Conservation (phyloP, 768 basidiomycete genomes). For the Pulveroboletus sp. region DNA sequence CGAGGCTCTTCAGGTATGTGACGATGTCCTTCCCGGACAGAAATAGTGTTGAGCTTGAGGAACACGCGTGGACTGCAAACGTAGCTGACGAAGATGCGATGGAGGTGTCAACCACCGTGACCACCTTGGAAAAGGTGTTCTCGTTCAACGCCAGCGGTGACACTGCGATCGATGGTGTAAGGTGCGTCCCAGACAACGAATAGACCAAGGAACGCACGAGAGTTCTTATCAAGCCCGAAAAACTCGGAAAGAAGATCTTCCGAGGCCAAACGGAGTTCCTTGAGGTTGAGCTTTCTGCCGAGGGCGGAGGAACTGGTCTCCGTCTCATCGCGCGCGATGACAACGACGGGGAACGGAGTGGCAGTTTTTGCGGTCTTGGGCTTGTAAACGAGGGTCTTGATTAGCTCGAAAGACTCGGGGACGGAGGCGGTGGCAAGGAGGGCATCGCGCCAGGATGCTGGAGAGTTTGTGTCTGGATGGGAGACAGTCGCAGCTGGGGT, state of each 20-base stretch:
- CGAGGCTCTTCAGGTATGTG: constrained; percentile 65
- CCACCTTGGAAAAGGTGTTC: constrained; percentile 61
- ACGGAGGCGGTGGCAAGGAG: constrained; percentile 48
- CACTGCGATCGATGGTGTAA: constrained; percentile 42
- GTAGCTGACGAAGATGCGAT: constrained; percentile 59
- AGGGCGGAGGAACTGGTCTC: constrained; percentile 75
- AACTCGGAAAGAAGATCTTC: constrained; percentile 85
- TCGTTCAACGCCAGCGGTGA: constrained; percentile 72
- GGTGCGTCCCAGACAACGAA: neutral
- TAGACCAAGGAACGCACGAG: constrained; percentile 50
- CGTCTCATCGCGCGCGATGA: constrained; percentile 81
- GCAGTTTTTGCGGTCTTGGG: constrained; percentile 93
- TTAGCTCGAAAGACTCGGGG: constrained; percentile 61
- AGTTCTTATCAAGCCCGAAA: constrained; percentile 80
- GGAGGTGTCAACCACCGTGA: constrained; percentile 73
- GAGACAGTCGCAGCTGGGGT: constrained; percentile 45
- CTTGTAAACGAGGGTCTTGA: constrained; percentile 92
- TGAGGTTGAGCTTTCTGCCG: constrained; percentile 75
- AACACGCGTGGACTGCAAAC: constrained; percentile 73
- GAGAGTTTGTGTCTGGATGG: constrained; percentile 64
- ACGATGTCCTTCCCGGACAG: constrained; percentile 72
- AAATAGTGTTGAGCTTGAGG: constrained; percentile 70
- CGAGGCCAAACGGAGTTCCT: constrained; percentile 81
- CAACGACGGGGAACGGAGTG: constrained; percentile 77
- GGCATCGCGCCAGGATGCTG: constrained; percentile 71